These are phyloP conservation scores for Lichtheimia ramosa DNA, from an alignment of 371 early-diverging fungal genomes.

Conservation along the genomic window DNA sequence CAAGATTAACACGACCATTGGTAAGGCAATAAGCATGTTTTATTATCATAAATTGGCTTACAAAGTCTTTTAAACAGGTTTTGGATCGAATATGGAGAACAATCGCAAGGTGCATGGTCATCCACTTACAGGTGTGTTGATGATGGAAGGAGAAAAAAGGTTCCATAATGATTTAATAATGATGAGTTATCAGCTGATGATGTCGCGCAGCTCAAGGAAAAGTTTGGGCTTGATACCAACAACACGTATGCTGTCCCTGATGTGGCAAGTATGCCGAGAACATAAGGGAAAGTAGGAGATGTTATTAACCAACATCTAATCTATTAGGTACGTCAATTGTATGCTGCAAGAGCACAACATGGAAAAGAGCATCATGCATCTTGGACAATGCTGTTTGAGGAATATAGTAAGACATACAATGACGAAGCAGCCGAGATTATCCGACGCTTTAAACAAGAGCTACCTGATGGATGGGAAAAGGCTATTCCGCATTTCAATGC, in stretches of 20 bases:
- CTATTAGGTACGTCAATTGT: conserved; percentile 57
- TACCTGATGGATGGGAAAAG: conserved; percentile 70
- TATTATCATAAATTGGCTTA: too few relatives aligned
- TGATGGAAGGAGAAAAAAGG: neutral
- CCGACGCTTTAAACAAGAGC: conserved; percentile 67
- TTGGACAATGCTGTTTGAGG: conserved; percentile 70
- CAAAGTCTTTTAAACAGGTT: conserved; percentile 22
- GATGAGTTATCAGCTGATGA: conserved; percentile 61
- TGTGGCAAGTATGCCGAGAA: conserved; percentile 3
- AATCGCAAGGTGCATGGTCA: conserved; percentile 84
- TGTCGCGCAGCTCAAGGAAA: conserved; percentile 77
- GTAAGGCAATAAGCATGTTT: conserved; percentile 22
- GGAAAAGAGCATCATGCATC: conserved; percentile 60
- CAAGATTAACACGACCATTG: conserved; percentile 81
- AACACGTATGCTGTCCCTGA: conserved; percentile 66
- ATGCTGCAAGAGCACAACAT: conserved; percentile 48
- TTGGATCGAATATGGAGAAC: conserved; percentile 81
- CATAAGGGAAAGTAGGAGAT: neutral
- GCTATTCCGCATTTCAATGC: conserved; percentile 75
- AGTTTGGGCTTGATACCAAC: conserved; percentile 76
- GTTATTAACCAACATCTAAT: neutral
- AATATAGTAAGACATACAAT: conserved; percentile 61
- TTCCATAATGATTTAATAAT: neutral
- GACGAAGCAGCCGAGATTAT: conserved; percentile 67
- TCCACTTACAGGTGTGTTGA: conserved; percentile 62